phyloP scores from a whole-genome alignment of 345 rosid genomes.

The Brassica rapa region DNA sequence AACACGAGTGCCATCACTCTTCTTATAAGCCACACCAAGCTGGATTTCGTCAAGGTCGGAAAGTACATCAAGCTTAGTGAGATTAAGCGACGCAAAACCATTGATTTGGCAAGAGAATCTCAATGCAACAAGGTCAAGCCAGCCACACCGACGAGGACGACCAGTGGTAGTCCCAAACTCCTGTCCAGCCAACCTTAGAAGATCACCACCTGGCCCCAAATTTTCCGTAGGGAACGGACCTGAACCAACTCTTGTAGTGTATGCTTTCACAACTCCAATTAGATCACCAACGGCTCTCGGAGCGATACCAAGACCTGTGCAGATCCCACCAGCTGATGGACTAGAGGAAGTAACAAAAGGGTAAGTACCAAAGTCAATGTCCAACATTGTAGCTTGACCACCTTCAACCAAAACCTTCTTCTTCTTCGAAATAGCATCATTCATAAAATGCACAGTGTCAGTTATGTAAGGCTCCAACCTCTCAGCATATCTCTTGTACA shows the following conservation, averaged over 20 bases:
- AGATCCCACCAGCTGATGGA: conserved; percentile 97
- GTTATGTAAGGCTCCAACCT: conserved; percentile 87
- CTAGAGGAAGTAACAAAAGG: conserved; percentile 98
- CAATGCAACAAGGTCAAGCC: conserved; percentile 96
- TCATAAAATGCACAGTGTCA: conserved; percentile 84
- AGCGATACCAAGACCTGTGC: conserved; percentile 93
- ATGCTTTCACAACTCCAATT: conserved; percentile 98
- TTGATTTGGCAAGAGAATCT: conserved; percentile 83
- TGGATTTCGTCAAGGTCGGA: conserved; percentile 83
- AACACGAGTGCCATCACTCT: conserved; percentile 67
- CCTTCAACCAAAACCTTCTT: conserved; percentile 94
- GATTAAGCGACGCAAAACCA: conserved; percentile 88
- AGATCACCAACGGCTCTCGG: conserved; percentile 90
- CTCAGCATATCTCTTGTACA: conserved; percentile 86
- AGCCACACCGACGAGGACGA: conserved; percentile 98
- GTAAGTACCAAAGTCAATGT: conserved; percentile 91
- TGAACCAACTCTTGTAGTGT: conserved; percentile 95
- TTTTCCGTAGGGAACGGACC: conserved; percentile 98
- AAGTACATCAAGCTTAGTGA: conserved; percentile 92
- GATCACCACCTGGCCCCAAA: conserved; percentile 83
- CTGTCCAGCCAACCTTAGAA: conserved; percentile 84
- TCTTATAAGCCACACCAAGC: conserved; percentile 77
- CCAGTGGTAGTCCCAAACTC: conserved; percentile 99
- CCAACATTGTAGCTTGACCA: conserved; percentile 98
- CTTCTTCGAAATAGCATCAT: conserved; percentile 70